A percentile compares a stretch with the other conserved stretches of the same genome.
phyloP scores from a whole-genome alignment of 2,329 filamentous ascomycete genomes.

The Hypoxylon sp. region DNA sequence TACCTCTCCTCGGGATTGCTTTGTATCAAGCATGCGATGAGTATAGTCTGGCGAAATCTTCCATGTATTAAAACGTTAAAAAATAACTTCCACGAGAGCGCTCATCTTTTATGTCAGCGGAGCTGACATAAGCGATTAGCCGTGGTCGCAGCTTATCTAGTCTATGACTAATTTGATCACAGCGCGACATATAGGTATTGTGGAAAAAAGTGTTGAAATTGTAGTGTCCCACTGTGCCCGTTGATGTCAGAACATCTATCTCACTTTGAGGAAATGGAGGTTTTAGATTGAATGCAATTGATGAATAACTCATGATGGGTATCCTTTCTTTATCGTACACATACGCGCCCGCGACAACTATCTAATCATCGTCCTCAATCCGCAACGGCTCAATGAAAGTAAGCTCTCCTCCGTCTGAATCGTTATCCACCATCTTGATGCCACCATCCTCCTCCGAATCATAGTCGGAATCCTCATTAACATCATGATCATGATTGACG shows the following conservation, averaged over 20 bases:
- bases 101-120: too few species aligned
- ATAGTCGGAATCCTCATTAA: constrained; percentile 36
- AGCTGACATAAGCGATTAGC: too few species aligned
- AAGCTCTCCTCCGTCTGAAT: constrained; percentile 44
- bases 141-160: too few species aligned
- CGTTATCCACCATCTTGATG: constrained; percentile 52
- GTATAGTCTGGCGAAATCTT: too few species aligned
- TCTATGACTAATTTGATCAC: too few species aligned
- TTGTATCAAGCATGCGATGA: too few species aligned
- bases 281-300: neutral
- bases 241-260: too few species aligned
- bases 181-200: too few species aligned
- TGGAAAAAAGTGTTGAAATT: neutral
- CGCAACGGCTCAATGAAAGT: constrained; percentile 41
- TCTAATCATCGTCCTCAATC: constrained; percentile 32
- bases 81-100: too few species aligned
- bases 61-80: too few species aligned
- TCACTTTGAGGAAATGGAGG: neutral
- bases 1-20: too few species aligned
- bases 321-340: neutral
- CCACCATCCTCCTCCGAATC: constrained; percentile 46
- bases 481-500: neutral
- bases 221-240: too few species aligned
- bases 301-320: constrained; percentile 2
- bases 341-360: neutral